Conservation (phyloP, 2,329 filamentous ascomycete genomes). For the Scedosporium boydii region DNA sequence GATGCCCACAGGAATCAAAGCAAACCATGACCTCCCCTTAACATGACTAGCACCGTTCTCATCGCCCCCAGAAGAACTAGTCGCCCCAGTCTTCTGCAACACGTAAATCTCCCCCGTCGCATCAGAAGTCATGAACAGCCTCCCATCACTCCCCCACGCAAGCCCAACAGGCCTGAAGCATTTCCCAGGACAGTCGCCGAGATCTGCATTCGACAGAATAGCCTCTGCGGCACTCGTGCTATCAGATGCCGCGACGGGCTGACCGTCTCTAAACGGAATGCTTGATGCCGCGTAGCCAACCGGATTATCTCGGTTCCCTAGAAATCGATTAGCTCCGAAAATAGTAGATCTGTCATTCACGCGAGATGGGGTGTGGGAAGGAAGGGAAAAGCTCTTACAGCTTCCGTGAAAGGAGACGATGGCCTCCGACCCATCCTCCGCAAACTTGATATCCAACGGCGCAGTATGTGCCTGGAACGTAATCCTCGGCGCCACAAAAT, state of each 20-base stretch:
- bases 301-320: constrained; percentile 31
- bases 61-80: background rate
- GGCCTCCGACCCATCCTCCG: constrained; percentile 43
- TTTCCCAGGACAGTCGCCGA: constrained; percentile 38
- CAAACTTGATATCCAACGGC: constrained; percentile 63
- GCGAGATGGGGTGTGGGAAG: too few species aligned
- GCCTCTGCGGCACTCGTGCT: constrained; percentile 39
- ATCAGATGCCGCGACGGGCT: constrained; percentile 25
- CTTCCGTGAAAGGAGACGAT: constrained; percentile 65
- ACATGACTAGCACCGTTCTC: background rate
- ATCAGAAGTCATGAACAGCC: constrained; percentile 55
- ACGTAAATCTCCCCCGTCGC: constrained; percentile 57
- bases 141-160: constrained; percentile 36
- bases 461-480: constrained; percentile 51
- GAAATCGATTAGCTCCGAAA: background rate
- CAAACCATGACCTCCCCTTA: background rate
- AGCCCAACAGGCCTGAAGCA: constrained; percentile 58
- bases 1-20: background rate
- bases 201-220: constrained; percentile 46
- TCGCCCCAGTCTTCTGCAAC: constrained; percentile 18
- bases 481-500: constrained; percentile 14
- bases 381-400: too few species aligned
- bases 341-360: too few species aligned
- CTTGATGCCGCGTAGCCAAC: constrained; percentile 36
- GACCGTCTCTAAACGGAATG: constrained; percentile 31